These are phyloP conservation scores for Trametes coccinea DNA, from an alignment of 768 basidiomycete species.

Conservation along the genomic window DNA sequence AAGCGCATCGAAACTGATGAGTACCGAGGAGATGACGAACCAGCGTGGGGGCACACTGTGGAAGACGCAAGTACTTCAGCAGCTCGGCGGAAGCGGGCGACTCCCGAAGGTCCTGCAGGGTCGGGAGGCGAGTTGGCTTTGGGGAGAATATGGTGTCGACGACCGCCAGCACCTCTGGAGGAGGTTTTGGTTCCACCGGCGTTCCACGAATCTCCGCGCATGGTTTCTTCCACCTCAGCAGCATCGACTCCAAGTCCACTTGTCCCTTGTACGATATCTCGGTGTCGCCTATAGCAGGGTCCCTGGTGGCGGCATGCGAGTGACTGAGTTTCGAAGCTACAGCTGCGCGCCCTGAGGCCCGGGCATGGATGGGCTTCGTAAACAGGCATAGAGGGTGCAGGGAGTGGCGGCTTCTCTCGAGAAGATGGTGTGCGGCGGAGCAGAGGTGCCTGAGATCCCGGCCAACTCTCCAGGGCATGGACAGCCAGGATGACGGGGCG, in stretches of 20 bases:
- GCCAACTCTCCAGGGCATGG: constrained; percentile 71
- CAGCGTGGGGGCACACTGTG: constrained; percentile 1
- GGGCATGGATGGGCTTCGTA: constrained; percentile 21
- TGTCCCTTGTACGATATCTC: not conserved
- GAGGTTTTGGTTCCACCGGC: not conserved
- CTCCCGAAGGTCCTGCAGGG: not conserved
- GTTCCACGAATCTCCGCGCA: not conserved
- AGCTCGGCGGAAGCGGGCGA: not conserved
- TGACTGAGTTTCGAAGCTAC: constrained; percentile 19
- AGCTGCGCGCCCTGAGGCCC: constrained; percentile 17
- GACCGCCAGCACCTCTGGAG: constrained; percentile 4
- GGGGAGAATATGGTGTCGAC: not conserved
- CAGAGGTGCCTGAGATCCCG: constrained; percentile 55
- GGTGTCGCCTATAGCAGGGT: not conserved
- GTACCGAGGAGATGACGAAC: constrained; percentile 13
- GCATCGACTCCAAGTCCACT: not conserved
- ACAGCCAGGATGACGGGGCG: constrained; percentile 50
- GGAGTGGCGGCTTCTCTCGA: constrained; percentile 21
- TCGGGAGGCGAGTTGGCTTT: not conserved
- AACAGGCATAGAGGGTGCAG: constrained; percentile 15
- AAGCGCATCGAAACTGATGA: constrained; percentile 41
- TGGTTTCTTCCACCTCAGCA: constrained; percentile 5
- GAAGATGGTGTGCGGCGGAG: constrained; percentile 34
- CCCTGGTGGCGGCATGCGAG: constrained; percentile 2
- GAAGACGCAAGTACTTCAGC: constrained; percentile 7